Percentiles rank a stretch among this genome's conserved stretches.
phyloP scores from a whole-genome alignment of 2,329 filamentous ascomycete species.

The Xylariaceae sp. region DNA sequence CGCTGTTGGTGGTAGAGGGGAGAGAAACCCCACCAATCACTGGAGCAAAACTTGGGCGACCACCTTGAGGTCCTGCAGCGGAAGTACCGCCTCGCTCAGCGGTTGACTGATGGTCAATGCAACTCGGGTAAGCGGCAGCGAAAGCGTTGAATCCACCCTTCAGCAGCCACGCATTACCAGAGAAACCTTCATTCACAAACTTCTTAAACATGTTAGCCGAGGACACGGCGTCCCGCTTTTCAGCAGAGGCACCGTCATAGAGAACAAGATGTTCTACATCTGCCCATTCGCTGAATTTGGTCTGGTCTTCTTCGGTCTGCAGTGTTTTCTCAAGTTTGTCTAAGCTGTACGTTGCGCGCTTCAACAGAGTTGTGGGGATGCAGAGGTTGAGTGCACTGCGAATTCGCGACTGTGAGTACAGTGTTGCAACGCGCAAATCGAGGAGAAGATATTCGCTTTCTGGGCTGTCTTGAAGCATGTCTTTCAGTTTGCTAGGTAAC shows the following conservation, averaged over 20 bases:
- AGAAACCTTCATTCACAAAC: constrained; percentile 80
- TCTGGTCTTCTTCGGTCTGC: constrained; percentile 64
- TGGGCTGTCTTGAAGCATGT: constrained; percentile 46
- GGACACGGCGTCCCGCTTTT: constrained; percentile 74
- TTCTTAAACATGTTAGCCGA: constrained; percentile 90
- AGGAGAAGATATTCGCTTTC: constrained; percentile 60
- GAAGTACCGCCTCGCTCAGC: constrained; percentile 49
- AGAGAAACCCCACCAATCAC: constrained; percentile 88
- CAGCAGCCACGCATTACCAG: constrained; percentile 69
- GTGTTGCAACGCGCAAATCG: constrained; percentile 82
- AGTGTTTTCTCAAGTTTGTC: constrained; percentile 86
- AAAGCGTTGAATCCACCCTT: constrained; percentile 80
- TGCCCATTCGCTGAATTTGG: constrained; percentile 73
- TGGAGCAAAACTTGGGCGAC: constrained; percentile 52
- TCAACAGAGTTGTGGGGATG: constrained; percentile 89
- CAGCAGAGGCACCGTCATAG: constrained; percentile 74
- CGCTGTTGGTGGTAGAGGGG: constrained; percentile 62
- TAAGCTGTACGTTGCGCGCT: constrained; percentile 84
- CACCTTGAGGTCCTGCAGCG: constrained; percentile 42
- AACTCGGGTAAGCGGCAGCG: constrained; percentile 58
- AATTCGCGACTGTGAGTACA: constrained; percentile 72
- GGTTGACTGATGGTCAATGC: constrained; percentile 53
- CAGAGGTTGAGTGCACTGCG: constrained; percentile 83
- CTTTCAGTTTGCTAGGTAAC: constrained; percentile 49
- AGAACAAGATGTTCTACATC: constrained; percentile 74